These are phyloP conservation scores for Plasmodium vinckei DNA, from an alignment of 169 alveolate species.

Conservation along the genomic window DNA sequence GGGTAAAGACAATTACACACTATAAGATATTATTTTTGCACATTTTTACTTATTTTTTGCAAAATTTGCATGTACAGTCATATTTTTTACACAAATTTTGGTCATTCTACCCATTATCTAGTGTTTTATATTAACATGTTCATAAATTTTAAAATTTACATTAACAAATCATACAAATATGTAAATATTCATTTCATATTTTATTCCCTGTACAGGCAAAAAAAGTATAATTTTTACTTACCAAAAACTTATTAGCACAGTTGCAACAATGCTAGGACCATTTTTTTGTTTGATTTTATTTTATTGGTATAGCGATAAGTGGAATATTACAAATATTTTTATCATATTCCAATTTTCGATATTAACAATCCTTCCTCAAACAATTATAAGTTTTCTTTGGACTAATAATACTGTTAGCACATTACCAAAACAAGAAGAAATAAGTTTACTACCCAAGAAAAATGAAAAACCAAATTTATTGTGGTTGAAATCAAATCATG, in stretches of 20 bases:
- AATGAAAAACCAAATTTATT: slow-evolving; percentile 11
- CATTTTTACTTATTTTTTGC: too few relatives aligned
- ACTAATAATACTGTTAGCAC: slow-evolving; percentile 8
- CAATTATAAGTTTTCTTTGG: slow-evolving; percentile 57
- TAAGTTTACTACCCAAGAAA: slow-evolving; percentile 16
- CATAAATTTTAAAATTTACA: too few relatives aligned
- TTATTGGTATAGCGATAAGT: slow-evolving; percentile 47
- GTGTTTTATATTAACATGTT: too few relatives aligned
- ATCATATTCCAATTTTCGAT: slow-evolving; percentile 68
- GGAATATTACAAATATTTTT: slow-evolving; percentile 63
- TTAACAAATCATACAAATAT: neutral
- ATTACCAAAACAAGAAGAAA: slow-evolving; percentile 36
- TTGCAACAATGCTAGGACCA: slow-evolving; percentile 68
- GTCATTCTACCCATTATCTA: too few relatives aligned
- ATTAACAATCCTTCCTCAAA: slow-evolving; percentile 58
- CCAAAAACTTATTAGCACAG: slow-evolving; percentile 68
- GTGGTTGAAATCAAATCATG: slow-evolving; percentile 41
- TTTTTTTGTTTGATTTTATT: slow-evolving; percentile 65
- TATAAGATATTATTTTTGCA: too few relatives aligned
- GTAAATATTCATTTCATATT: neutral
- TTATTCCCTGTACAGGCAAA: slow-evolving; percentile 12
- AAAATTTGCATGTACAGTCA: too few relatives aligned
- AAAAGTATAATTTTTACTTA: slow-evolving; percentile 61
- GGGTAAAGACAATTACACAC: slow-evolving; percentile 7
- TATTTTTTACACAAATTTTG: too few relatives aligned